A percentile compares a stretch with the other conserved stretches of the same genome.
Evolutionary conservation across 305 asterid genomes (phyloP).

Genomic region (Fraxinus albicans): DNA sequence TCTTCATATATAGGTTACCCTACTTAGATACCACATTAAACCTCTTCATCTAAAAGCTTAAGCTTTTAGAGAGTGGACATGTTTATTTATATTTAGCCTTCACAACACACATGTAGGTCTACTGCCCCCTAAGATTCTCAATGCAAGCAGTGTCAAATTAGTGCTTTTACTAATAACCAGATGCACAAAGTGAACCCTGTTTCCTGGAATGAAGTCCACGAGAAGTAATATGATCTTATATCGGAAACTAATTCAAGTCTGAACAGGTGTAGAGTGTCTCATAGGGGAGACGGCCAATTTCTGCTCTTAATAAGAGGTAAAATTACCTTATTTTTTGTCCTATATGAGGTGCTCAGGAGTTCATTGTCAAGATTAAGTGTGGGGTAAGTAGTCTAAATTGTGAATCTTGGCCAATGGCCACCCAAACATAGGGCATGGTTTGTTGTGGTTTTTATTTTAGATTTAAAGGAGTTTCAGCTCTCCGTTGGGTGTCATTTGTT

Average conservation of each 20-base stretch:
- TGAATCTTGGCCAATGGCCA: background rate
- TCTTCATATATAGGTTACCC: background rate
- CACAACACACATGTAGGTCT: background rate
- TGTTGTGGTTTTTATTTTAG: background rate
- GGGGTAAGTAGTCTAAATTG: background rate
- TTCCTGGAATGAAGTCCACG: background rate
- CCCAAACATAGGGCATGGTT: background rate
- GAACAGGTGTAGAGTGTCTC: background rate
- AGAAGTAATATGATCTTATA: background rate
- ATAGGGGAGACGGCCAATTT: background rate
- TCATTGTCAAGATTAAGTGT: background rate
- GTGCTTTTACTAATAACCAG: background rate
- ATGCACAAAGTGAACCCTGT: background rate
- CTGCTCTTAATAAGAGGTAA: background rate
- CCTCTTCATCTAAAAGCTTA: background rate
- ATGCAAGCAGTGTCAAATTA: background rate
- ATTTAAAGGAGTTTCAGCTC: background rate
- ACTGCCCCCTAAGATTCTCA: background rate
- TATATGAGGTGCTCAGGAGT: background rate
- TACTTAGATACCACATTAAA: background rate
- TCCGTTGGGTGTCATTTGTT: background rate
- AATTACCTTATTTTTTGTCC: background rate
- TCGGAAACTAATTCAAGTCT: background rate
- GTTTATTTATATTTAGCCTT: background rate
- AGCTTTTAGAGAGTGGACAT: background rate